A percentile compares a stretch with the other conserved stretches of the same genome.
Conservation (phyloP, 2,329 filamentous ascomycete species). For the Gyromitra esculenta region DNA sequence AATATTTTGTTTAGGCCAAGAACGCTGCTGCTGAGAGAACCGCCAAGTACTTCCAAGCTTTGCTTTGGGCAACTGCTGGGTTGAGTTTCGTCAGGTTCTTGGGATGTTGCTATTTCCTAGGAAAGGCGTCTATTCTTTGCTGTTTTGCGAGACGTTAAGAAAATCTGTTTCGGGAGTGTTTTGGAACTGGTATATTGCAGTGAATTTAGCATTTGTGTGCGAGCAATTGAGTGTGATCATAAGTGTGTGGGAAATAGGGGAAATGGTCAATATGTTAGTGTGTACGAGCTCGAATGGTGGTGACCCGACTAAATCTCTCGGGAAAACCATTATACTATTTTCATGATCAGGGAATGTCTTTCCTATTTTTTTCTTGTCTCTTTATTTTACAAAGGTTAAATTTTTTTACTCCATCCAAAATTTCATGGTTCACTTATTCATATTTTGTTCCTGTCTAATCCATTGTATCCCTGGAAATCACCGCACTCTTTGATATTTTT, state of each 20-base stretch:
- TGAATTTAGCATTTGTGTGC: slow-evolving; percentile 30
- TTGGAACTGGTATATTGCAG: slow-evolving; percentile 24
- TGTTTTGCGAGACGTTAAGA: slow-evolving; percentile 83
- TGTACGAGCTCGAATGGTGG: slow-evolving; percentile 34
- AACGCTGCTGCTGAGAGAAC: slow-evolving; percentile 76
- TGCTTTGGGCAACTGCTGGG: slow-evolving; percentile 87
- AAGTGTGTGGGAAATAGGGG: slow-evolving; percentile 14
- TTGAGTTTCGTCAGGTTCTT: slow-evolving; percentile 88
- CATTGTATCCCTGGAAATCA: slow-evolving; percentile 22
- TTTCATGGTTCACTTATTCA: slow-evolving; percentile 31
- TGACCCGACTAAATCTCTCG: slow-evolving; percentile 32
- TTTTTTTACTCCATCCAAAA: slow-evolving; percentile 39
- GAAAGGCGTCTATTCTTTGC: slow-evolving; percentile 93
- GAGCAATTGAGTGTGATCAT: slow-evolving; percentile 23
- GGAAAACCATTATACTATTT: slow-evolving; percentile 36
- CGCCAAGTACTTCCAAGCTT: slow-evolving; percentile 88
- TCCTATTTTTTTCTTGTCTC: slow-evolving; percentile 30
- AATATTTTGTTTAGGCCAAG: slow-evolving; percentile 61
- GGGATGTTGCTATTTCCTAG: slow-evolving; percentile 82
- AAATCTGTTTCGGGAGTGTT: neutral
- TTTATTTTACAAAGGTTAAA: slow-evolving; percentile 43
- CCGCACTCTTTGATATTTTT: slow-evolving; percentile 33
- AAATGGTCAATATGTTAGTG: slow-evolving; percentile 40
- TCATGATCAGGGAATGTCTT: slow-evolving; percentile 47
- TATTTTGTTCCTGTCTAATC: slow-evolving; percentile 42